Percentiles rank a stretch among this genome's conserved stretches.
Evolutionary conservation across 768 basidiomycete species (phyloP).

Genomic region (Calocybe indica): DNA sequence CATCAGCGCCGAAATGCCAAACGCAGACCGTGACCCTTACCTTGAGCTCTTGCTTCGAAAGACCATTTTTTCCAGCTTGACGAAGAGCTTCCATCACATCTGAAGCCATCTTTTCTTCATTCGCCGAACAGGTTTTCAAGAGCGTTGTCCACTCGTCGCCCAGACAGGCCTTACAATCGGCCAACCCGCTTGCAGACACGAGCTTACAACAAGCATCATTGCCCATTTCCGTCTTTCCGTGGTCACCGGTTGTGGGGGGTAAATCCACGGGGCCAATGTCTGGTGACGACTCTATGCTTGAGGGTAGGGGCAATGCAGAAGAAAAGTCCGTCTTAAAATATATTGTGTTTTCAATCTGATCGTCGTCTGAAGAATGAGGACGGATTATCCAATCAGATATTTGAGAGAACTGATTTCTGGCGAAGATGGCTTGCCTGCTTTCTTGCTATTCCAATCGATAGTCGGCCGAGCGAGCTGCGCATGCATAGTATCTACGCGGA

Average conservation of each 20-base stretch:
- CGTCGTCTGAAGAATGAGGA: slow-evolving; percentile 52
- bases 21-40: slow-evolving; percentile 16
- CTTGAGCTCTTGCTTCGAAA: slow-evolving; percentile 29
- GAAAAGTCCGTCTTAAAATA: slow-evolving; percentile 32
- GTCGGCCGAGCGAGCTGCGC: slow-evolving; percentile 47
- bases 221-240: slow-evolving; percentile 40
- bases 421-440: slow-evolving; percentile 52
- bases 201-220: slow-evolving; percentile 43
- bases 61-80: slow-evolving; percentile 30
- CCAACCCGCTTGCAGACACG: slow-evolving; percentile 22
- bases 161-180: slow-evolving; percentile 42
- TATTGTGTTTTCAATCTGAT: slow-evolving; percentile 73
- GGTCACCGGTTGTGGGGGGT: slow-evolving; percentile 18
- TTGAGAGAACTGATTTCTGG: background rate
- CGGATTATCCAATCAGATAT: slow-evolving; percentile 4
- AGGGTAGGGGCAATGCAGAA: slow-evolving; percentile 10
- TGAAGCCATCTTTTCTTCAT: slow-evolving; percentile 22
- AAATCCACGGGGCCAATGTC: slow-evolving; percentile 9
- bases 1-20: background rate
- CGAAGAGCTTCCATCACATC: slow-evolving; percentile 30
- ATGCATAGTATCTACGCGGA: slow-evolving; percentile 62
- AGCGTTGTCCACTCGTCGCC: slow-evolving; percentile 32
- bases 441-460: slow-evolving; percentile 85
- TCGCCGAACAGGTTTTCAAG: slow-evolving; percentile 17
- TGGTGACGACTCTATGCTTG: slow-evolving; percentile 12